Evolutionary conservation across 768 basidiomycete genomes (phyloP).

Genomic region (Psilocybe cubensis): DNA sequence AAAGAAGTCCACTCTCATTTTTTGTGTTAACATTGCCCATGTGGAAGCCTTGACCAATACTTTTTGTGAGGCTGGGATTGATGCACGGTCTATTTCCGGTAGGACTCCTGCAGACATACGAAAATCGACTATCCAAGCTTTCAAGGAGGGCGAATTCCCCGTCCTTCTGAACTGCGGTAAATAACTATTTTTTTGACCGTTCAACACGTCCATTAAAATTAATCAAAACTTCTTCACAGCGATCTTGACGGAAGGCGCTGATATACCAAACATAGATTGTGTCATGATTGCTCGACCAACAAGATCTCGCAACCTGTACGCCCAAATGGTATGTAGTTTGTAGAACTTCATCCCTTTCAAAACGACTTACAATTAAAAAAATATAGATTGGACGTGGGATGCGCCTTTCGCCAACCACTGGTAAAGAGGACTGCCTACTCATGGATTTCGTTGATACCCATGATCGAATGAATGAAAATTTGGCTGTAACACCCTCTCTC

Average conservation of each 20-base stretch:
- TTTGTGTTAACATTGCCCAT: slow-evolving; percentile 86
- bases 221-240: slow-evolving; percentile 42
- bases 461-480: slow-evolving; percentile 59
- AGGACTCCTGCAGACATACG: slow-evolving; percentile 69
- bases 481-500: slow-evolving; percentile 80
- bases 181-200: slow-evolving; percentile 8
- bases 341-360: background rate
- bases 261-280: slow-evolving; percentile 95
- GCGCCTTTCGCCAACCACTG: slow-evolving; percentile 79
- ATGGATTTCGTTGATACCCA: slow-evolving; percentile 91
- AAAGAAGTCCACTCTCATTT: slow-evolving; percentile 89
- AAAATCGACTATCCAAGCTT: slow-evolving; percentile 62
- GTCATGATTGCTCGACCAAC: slow-evolving; percentile 89
- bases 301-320: slow-evolving; percentile 84
- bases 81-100: slow-evolving; percentile 82
- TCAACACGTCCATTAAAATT: background rate
- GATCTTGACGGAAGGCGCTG: slow-evolving; percentile 91
- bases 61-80: slow-evolving; percentile 78
- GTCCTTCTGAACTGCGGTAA: slow-evolving; percentile 90
- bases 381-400: slow-evolving; percentile 91
- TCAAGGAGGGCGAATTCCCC: slow-evolving; percentile 75
- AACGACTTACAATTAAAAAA: background rate
- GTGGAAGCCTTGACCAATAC: slow-evolving; percentile 71
- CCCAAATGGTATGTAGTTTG: slow-evolving; percentile 76
- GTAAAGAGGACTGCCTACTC: slow-evolving; percentile 83